Evolutionary conservation across 169 alveolate genomes (phyloP).

Genomic region (Cryptosporidium sp.): DNA sequence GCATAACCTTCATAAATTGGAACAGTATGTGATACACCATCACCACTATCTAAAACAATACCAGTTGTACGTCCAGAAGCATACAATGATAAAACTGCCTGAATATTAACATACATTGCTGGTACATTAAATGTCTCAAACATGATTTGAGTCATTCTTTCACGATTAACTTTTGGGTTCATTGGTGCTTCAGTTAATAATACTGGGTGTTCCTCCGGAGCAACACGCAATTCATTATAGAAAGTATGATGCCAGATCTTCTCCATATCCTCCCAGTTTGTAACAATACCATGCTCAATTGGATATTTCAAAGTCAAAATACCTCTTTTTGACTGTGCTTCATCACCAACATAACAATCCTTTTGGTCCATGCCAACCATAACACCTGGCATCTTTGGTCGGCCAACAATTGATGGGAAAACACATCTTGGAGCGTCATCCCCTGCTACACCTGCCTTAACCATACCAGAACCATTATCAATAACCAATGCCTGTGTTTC

Average conservation of each 20-base stretch:
- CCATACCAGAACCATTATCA: constrained; percentile 99
- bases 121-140: constrained; percentile 99
- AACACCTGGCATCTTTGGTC: constrained; percentile 95
- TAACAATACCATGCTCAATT: constrained; percentile 98
- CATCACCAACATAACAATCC: constrained; percentile 98
- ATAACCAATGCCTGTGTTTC: constrained; percentile 95
- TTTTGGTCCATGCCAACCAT: constrained; percentile 98
- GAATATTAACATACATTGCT: constrained; percentile 96
- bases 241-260: constrained; percentile 98
- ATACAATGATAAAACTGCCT: constrained; percentile 97
- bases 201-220: constrained; percentile 96
- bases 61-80: constrained; percentile 99
- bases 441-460: constrained; percentile 99
- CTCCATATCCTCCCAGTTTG: constrained; percentile 99
- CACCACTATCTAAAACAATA: constrained; percentile 98
- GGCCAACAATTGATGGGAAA: constrained; percentile 98
- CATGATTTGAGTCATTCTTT: constrained; percentile 96
- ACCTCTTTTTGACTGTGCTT: constrained; percentile 98
- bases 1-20: constrained; percentile 99
- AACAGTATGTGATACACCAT: constrained; percentile 98
- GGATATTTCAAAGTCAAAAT: constrained; percentile 96
- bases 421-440: constrained; percentile 99
- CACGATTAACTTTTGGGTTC: constrained; percentile 96
- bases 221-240: constrained; percentile 96
- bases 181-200: constrained; percentile 98